Percentiles rank a stretch among this genome's conserved stretches.
These are phyloP conservation scores for Stentor roeselii DNA, from an alignment of 73 alveolate genomes.

Conservation along the genomic window DNA sequence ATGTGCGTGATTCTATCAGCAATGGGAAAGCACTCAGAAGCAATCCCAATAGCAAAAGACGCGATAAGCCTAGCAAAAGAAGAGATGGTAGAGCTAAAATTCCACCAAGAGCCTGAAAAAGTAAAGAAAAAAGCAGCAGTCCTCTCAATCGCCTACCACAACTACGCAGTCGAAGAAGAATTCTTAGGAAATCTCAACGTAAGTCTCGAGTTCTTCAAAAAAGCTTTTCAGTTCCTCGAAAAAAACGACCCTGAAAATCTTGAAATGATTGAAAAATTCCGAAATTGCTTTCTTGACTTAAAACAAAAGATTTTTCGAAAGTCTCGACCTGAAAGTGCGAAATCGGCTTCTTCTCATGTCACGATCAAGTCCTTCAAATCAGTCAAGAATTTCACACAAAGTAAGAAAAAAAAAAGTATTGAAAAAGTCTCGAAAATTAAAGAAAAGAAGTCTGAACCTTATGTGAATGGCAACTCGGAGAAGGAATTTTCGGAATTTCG, in stretches of 20 bases:
- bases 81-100: background rate
- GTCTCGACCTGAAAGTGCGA: background rate
- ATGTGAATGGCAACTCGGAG: background rate
- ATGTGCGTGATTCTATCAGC: slow-evolving; percentile 77
- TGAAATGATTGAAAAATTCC: background rate
- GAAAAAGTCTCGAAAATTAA: background rate
- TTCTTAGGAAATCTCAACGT: slow-evolving; percentile 63
- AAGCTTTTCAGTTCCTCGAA: slow-evolving; percentile 58
- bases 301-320: background rate
- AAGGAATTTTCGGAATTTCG: background rate
- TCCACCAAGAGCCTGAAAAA: slow-evolving; percentile 34
- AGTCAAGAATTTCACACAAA: background rate
- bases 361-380: background rate
- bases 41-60: slow-evolving; percentile 63
- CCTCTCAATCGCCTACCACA: slow-evolving; percentile 79
- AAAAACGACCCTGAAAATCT: slow-evolving; percentile 20
- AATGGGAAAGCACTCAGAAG: slow-evolving; percentile 68
- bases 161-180: slow-evolving; percentile 82
- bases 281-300: background rate
- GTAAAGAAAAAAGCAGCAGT: slow-evolving; percentile 72
- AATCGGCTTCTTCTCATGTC: background rate
- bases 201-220: slow-evolving; percentile 52
- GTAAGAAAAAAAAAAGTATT: background rate
- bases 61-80: slow-evolving; percentile 11
- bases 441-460: no score